Percentiles rank a stretch among this genome's conserved stretches.
These are phyloP conservation scores for Rhodosporidiobolus sp. DNA, from an alignment of 768 basidiomycete species.

Conservation along the genomic window DNA sequence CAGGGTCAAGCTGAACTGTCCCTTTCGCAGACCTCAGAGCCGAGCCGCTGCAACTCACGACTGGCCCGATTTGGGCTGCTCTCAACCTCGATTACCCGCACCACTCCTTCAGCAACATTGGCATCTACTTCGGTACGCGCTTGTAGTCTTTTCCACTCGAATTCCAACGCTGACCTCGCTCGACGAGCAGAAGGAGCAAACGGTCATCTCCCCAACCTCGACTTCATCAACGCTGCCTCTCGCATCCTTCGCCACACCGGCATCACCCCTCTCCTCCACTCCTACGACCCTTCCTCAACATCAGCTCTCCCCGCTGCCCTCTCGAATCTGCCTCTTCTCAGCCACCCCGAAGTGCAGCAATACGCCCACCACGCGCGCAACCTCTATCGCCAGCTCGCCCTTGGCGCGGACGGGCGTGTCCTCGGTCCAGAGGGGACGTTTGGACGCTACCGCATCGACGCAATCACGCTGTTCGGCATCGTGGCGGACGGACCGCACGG, in stretches of 20 bases:
- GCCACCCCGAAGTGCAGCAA: not conserved
- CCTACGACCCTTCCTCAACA: constrained; percentile 53
- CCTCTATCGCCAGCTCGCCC: constrained; percentile 65
- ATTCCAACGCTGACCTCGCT: not conserved
- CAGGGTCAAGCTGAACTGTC: not conserved
- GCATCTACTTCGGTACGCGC: constrained; percentile 81
- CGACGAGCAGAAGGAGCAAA: constrained; percentile 76
- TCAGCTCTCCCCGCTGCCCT: not conserved
- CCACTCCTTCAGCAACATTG: constrained; percentile 92
- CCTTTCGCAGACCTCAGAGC: constrained; percentile 60
- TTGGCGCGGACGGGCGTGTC: constrained; percentile 72
- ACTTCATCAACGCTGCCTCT: constrained; percentile 78
- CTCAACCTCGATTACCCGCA: constrained; percentile 92
- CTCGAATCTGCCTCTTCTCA: not conserved
- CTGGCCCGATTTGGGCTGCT: constrained; percentile 93
- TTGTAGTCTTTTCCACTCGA: not conserved
- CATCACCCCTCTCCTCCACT: constrained; percentile 76
- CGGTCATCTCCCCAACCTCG: constrained; percentile 92
- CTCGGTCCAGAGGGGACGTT: constrained; percentile 88
- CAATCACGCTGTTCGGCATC: constrained; percentile 81
- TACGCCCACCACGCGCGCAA: constrained; percentile 59
- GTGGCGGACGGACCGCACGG: constrained; percentile 91
- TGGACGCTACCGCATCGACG: constrained; percentile 92
- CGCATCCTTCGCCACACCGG: constrained; percentile 59
- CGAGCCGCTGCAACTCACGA: constrained; percentile 62